Percentiles rank a stretch among this genome's conserved stretches.
Conservation (phyloP, 306 rosid species). For the Arachis stenosperma region DNA sequence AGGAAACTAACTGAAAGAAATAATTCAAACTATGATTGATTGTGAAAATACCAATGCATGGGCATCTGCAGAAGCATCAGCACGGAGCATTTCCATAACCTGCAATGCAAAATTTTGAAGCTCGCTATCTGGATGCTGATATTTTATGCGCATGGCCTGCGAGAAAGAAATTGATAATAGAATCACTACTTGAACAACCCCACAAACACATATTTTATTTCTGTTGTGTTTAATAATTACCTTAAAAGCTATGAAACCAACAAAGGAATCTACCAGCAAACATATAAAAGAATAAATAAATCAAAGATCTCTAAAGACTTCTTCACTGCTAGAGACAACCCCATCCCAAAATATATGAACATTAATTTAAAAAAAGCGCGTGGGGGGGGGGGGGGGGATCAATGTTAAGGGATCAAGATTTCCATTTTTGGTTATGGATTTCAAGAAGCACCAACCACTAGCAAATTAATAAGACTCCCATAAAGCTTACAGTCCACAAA, state of each 20-base stretch:
- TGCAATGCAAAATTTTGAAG: constrained; percentile 77
- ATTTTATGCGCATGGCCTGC: constrained; percentile 85
- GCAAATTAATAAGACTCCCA: constrained; percentile 11
- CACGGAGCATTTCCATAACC: constrained; percentile 81
- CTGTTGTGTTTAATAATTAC: constrained; percentile 10
- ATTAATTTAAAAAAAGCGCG: neutral
- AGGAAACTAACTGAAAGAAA: neutral
- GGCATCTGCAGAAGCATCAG: constrained; percentile 79
- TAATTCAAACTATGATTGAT: constrained; percentile 20
- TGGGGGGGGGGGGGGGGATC: too few species aligned
- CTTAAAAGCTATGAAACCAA: constrained; percentile 18
- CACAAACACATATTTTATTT: constrained; percentile 25
- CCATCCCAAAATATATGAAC: neutral
- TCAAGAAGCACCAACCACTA: constrained; percentile 36
- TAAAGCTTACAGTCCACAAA: constrained; percentile 12
- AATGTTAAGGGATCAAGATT: constrained; percentile 4
- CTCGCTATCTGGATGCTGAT: constrained; percentile 86
- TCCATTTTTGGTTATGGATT: constrained; percentile 1
- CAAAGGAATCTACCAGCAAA: constrained; percentile 9
- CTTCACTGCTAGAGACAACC: constrained; percentile 18
- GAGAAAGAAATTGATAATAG: constrained; percentile 43
- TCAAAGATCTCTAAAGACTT: constrained; percentile 25
- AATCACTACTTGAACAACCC: constrained; percentile 20
- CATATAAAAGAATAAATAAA: constrained; percentile 1
- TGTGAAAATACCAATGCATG: constrained; percentile 71